Evolutionary conservation across 179 eudicot genomes (phyloP), one percentile per base, ranked within the genome.

Genomic region (Beta macrorhiza): DNA sequence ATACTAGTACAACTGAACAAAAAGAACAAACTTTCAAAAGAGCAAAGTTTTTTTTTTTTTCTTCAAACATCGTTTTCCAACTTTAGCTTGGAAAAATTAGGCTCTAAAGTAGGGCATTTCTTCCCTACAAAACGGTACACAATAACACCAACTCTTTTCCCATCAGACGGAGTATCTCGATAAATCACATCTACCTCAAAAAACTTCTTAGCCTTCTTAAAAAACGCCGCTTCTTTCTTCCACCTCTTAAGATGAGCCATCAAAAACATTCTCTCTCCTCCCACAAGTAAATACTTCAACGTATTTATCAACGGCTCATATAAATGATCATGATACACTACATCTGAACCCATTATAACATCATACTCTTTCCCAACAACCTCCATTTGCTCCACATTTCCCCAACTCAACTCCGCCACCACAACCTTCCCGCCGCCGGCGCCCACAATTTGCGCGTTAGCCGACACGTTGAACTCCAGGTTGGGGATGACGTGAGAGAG

Each of bases 211-310:
- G 97, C 97, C 83, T 81, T 93, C 86, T 87, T 93, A 65, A 93
- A 95, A 71, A 95, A 95, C 2, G 59, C 89, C 1, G 88, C 79
- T 74, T 95, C 98, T 80, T 93, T 95, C 87, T 90, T 93, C 99
- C 99, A 95, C 87, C 99, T 87, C 91, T 88, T 92, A 78, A 91
- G 73, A 85, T 95, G 99, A 70, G 89, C 94, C 99, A 95, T 95
- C 72, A 95, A 32, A 69, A 95, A 95, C 86, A 86, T 85, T 65
- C 42, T 57, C 14, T 73, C 83, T 14, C 82, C 84, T 7, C 82
- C 84, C 22, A 84, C 5, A 83, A 93, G 44, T 4, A 95, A 86
- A 61, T 75, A 93, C 76, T 76, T 85, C 79, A 93, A 70, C 2
- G 98, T 95, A 61, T 87, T 83, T 73, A 92, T 62, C 85, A 93